Conservation (phyloP, 768 basidiomycete species). For the Lactifluus echinatus region DNA sequence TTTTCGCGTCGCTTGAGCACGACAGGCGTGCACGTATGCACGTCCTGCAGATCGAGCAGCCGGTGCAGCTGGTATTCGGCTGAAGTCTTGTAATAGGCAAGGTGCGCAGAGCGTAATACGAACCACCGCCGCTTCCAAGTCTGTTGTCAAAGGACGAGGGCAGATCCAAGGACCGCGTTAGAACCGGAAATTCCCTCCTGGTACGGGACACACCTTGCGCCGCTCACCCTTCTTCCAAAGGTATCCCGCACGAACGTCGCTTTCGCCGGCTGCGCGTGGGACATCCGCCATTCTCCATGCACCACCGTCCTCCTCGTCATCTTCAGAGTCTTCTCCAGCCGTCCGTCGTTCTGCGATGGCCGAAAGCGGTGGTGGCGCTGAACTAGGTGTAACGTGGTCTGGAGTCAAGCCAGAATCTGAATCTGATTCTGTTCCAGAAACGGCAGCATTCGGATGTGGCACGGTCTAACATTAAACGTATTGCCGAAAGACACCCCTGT, state of each 20-base stretch:
- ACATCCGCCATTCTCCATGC: constrained; percentile 52
- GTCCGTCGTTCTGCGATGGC: constrained; percentile 69
- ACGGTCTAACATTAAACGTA: constrained; percentile 23
- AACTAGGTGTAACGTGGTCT: constrained; percentile 28
- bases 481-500: not conserved
- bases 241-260: constrained; percentile 85
- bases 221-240: constrained; percentile 97
- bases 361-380: constrained; percentile 30
- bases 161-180: not conserved
- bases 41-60: constrained; percentile 76
- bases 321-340: constrained; percentile 40
- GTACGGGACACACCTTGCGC: constrained; percentile 64
- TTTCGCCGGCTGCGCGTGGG: constrained; percentile 47
- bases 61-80: constrained; percentile 91
- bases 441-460: constrained; percentile 26
- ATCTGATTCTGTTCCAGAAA: constrained; percentile 81
- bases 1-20: constrained; percentile 82
- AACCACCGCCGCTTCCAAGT: constrained; percentile 99
- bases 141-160: constrained; percentile 32
- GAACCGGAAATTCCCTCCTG: not conserved
- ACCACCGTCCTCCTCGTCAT: constrained; percentile 72
- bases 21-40: constrained; percentile 85
- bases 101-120: constrained; percentile 81
- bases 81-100: constrained; percentile 94
- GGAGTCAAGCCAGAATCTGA: constrained; percentile 64